Conservation (phyloP, 257 asterid species). For the Primulina huaijiensis region DNA sequence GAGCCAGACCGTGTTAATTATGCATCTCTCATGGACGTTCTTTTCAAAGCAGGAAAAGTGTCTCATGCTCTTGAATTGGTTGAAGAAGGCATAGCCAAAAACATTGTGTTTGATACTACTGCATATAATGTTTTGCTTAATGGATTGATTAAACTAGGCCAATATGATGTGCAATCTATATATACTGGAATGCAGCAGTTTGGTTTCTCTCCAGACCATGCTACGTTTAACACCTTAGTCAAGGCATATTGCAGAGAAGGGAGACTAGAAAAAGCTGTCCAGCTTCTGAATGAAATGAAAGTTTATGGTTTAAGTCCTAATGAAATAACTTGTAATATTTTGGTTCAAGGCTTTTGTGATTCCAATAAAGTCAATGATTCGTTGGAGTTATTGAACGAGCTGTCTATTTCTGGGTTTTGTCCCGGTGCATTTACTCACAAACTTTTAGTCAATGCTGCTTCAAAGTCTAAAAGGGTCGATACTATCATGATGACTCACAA, state of each 20-base stretch:
- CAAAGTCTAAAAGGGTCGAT: constrained; percentile 52
- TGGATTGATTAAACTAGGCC: constrained; percentile 66
- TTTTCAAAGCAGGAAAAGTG: constrained; percentile 74
- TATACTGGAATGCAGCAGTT: constrained; percentile 50
- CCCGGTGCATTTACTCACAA: constrained; percentile 59
- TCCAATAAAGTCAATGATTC: constrained; percentile 53
- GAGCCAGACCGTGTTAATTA: constrained; percentile 70
- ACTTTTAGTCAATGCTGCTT: constrained; percentile 61
- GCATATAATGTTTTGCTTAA: constrained; percentile 70
- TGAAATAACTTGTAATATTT: background rate
- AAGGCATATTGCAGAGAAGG: constrained; percentile 69
- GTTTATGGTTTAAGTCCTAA: background rate
- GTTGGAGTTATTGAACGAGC: constrained; percentile 57
- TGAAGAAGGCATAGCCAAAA: constrained; percentile 57
- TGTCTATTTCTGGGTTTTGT: constrained; percentile 43
- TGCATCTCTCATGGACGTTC: constrained; percentile 78
- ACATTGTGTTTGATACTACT: constrained; percentile 57
- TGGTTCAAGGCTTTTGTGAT: constrained; percentile 63
- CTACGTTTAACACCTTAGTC: constrained; percentile 66
- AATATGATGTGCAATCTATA: constrained; percentile 59
- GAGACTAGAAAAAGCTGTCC: background rate
- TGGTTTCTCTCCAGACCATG: constrained; percentile 69
- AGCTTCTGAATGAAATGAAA: background rate
- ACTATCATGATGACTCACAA: constrained; percentile 57
- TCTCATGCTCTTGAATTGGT: constrained; percentile 70